Evolutionary conservation across 2,329 filamentous ascomycete genomes (phyloP).

Genomic region (Teratosphaeria viscida): DNA sequence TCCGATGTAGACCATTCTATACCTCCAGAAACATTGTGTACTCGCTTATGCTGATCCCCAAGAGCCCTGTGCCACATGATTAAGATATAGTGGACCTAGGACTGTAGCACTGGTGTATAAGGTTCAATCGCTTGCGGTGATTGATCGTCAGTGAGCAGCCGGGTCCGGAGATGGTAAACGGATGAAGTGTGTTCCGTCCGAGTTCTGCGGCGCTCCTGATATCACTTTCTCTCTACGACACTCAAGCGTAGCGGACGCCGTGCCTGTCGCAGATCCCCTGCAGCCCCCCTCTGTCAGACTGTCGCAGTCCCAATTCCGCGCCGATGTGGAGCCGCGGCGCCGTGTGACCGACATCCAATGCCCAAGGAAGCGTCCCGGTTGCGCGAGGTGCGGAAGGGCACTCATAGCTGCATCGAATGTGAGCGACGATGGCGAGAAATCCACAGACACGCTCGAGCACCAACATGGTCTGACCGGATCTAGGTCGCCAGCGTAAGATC

Average conservation of each 20-base stretch:
- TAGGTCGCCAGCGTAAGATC: not conserved
- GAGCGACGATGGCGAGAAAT: not conserved
- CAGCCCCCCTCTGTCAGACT: not conserved
- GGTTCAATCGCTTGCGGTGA: not conserved
- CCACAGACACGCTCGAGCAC: not conserved
- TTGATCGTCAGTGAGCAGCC: not conserved
- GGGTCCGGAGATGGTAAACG: not conserved
- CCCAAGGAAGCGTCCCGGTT: not conserved
- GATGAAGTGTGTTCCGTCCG: not conserved
- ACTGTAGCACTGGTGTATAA: too few species aligned
- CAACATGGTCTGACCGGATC: not conserved
- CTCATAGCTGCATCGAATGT: not conserved
- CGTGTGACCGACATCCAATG: not conserved
- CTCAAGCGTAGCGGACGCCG: not conserved
- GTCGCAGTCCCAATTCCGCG: not conserved
- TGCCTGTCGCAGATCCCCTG: not conserved
- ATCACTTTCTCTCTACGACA: not conserved
- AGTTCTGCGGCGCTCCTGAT: not conserved
- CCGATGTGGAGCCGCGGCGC: not conserved
- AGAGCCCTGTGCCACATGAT: too few species aligned
- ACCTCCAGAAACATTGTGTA: too few species aligned
- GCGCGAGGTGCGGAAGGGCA: not conserved
- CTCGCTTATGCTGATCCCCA: too few species aligned
- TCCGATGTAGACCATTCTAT: too few species aligned
- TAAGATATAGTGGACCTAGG: too few species aligned